A percentile compares a stretch with the other conserved stretches of the same genome.
Evolutionary conservation across 306 rosid genomes (phyloP).

Genomic region (Vachellia pachyceras): DNA sequence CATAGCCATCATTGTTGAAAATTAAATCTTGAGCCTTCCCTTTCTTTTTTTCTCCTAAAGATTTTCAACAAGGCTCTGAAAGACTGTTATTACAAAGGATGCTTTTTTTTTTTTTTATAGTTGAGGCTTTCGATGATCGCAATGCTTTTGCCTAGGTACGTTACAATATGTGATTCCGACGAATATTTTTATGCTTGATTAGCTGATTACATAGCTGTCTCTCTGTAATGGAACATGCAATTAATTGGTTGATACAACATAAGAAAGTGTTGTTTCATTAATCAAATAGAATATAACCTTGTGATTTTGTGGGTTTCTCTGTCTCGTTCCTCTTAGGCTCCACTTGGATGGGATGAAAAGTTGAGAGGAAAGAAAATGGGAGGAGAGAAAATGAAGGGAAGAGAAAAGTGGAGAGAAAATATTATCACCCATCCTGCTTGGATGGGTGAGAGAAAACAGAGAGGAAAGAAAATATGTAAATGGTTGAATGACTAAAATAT

Average conservation of each 20-base stretch:
- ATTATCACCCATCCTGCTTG: too few species aligned
- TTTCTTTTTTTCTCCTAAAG: constrained; percentile 18
- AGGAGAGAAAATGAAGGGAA: too few species aligned
- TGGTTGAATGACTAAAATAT: too few species aligned
- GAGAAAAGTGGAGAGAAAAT: too few species aligned
- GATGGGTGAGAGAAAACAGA: too few species aligned
- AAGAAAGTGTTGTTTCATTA: too few species aligned
- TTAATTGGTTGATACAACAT: neutral
- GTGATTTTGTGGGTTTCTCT: too few species aligned
- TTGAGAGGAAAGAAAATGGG: neutral
- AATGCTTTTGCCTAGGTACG: neutral
- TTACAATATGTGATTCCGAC: neutral
- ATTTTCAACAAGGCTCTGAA: constrained; percentile 65
- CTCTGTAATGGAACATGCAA: neutral
- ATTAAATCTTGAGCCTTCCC: constrained; percentile 38
- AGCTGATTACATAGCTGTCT: neutral
- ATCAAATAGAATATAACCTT: too few species aligned
- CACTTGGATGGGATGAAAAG: too few species aligned
- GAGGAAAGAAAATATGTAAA: too few species aligned
- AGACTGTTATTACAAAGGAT: neutral
- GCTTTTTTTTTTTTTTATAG: constrained; percentile 28
- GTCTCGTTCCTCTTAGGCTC: too few species aligned
- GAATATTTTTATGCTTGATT: neutral
- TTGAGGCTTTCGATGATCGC: neutral
- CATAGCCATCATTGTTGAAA: neutral